phyloP scores from a whole-genome alignment of 306 rosid genomes.

The Macrotyloma uniflorum region DNA sequence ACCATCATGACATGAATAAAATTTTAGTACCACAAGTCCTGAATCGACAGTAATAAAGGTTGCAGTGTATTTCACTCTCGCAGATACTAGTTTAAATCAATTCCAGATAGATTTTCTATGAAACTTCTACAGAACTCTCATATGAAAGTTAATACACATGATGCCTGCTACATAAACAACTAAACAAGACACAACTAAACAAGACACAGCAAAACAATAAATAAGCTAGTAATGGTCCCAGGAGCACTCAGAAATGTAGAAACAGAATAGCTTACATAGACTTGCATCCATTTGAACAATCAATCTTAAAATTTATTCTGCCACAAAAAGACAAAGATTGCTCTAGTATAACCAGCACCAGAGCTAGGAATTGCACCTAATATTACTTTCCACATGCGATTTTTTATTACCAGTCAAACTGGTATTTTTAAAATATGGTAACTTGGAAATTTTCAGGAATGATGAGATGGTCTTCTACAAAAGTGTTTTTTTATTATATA shows the following conservation, averaged over 20 bases:
- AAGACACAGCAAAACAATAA: background rate
- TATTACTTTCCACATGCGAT: background rate
- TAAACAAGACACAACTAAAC: background rate
- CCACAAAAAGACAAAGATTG: background rate
- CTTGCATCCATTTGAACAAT: conserved; percentile 14
- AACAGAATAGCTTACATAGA: background rate
- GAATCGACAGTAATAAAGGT: background rate
- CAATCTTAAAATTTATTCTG: background rate
- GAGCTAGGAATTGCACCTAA: background rate
- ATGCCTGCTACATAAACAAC: background rate
- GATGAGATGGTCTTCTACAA: background rate
- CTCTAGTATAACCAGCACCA: background rate
- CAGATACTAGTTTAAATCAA: background rate
- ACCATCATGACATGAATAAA: background rate
- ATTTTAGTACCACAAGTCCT: background rate
- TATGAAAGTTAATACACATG: background rate
- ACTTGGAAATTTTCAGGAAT: background rate
- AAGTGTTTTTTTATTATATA: background rate
- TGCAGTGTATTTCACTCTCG: background rate
- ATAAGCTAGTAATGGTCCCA: background rate
- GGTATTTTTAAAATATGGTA: background rate
- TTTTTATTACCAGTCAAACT: background rate
- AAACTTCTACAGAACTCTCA: background rate
- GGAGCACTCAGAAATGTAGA: background rate
- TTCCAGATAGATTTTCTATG: background rate